Percentiles rank a stretch among this genome's conserved stretches.
phyloP scores from a whole-genome alignment of 1,139 yeast genomes.

The Sugiyamaella xylanicola region DNA sequence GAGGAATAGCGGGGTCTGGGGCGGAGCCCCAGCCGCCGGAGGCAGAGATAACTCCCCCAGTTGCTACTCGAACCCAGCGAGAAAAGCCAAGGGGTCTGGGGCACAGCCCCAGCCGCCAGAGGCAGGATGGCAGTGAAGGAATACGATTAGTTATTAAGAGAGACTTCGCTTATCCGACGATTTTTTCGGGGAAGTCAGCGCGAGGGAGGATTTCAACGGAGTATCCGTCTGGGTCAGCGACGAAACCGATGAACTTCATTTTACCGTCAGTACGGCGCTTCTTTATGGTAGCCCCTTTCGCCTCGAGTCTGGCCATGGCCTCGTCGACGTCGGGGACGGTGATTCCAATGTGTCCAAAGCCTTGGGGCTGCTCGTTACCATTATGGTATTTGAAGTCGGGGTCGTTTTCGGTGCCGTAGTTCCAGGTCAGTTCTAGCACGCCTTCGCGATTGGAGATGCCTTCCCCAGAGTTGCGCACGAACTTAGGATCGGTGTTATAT shows the following conservation, averaged over 20 bases:
- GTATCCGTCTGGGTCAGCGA: constrained; percentile 93
- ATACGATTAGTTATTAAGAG: neutral
- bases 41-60: neutral
- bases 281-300: constrained; percentile 50
- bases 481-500: constrained; percentile 49
- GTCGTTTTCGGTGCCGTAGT: constrained; percentile 91
- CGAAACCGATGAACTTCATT: constrained; percentile 66
- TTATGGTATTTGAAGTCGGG: constrained; percentile 76
- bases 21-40: constrained; percentile 8
- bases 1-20: constrained; percentile 4
- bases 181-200: constrained; percentile 35
- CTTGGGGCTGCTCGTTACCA: constrained; percentile 78
- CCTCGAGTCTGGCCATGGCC: constrained; percentile 56
- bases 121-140: neutral
- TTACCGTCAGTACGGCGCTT: constrained; percentile 61
- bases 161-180: constrained; percentile 11
- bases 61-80: neutral
- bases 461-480: constrained; percentile 35
- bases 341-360: constrained; percentile 85
- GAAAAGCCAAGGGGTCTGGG: neutral
- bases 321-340: constrained; percentile 65
- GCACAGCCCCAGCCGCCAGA: neutral
- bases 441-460: constrained; percentile 54
- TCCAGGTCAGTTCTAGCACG: constrained; percentile 84
- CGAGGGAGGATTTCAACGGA: constrained; percentile 68